Evolutionary conservation across 1,284 basidiomycete genomes (phyloP).

Genomic region (Ceratobasidium theobromae): DNA sequence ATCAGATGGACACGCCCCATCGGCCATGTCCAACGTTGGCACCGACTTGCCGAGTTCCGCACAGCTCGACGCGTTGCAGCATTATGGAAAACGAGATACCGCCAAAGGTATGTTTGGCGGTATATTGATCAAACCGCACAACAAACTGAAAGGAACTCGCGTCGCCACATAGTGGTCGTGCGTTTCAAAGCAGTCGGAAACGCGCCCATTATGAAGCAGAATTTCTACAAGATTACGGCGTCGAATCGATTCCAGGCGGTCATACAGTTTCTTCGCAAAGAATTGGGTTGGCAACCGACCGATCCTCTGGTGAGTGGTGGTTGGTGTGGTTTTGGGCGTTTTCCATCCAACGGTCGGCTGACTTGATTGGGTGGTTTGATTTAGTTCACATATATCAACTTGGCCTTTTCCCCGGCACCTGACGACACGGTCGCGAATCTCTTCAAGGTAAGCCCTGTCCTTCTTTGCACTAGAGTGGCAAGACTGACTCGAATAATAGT

Average conservation of each 20-base stretch:
- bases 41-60: background rate
- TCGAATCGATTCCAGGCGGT: slow-evolving; percentile 95
- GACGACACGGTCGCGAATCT: slow-evolving; percentile 88
- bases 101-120: slow-evolving; percentile 15
- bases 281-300: slow-evolving; percentile 83
- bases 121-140: background rate
- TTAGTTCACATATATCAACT: slow-evolving; percentile 97
- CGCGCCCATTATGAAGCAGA: slow-evolving; percentile 98
- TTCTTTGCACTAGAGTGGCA: background rate
- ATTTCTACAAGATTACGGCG: slow-evolving; percentile 96
- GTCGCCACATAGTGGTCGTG: slow-evolving; percentile 71
- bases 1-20: slow-evolving; percentile 17
- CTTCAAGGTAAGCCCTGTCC: slow-evolving; percentile 59
- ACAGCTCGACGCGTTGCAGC: slow-evolving; percentile 18
- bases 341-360: background rate
- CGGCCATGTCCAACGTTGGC: slow-evolving; percentile 7
- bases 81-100: slow-evolving; percentile 16
- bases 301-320: slow-evolving; percentile 76
- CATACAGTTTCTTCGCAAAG: slow-evolving; percentile 89
- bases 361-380: background rate
- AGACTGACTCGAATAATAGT: slow-evolving; percentile 50
- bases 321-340: slow-evolving; percentile 41
- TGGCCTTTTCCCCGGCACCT: slow-evolving; percentile 93
- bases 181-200: slow-evolving; percentile 99
- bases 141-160: background rate